phyloP scores from a whole-genome alignment of 257 asterid species.

The Mentha longifolia region DNA sequence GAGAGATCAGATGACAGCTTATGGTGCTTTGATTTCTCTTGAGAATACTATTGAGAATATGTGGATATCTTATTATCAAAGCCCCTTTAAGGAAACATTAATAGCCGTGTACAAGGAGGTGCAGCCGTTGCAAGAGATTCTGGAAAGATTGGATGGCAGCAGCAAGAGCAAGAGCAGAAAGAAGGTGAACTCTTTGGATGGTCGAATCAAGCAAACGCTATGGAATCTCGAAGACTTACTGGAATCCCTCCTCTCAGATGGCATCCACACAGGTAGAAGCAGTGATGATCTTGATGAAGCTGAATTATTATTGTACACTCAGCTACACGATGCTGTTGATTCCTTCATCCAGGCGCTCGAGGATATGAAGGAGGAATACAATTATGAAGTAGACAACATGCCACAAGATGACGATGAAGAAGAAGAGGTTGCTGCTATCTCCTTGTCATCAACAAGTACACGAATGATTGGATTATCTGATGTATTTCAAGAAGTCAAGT shows the following conservation, averaged over 20 bases:
- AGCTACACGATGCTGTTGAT: not conserved
- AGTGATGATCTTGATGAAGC: no score
- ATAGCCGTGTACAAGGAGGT: not conserved
- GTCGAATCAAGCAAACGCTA: not conserved
- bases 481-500: not conserved
- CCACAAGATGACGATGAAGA: not conserved
- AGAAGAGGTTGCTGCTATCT: no score
- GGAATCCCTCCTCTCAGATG: not conserved
- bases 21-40: conserved; percentile 25
- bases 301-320: no score
- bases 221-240: not conserved
- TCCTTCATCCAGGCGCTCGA: not conserved
- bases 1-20: conserved; percentile 28
- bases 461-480: not conserved
- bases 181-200: conserved; percentile 4
- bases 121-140: not conserved
- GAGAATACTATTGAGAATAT: conserved; percentile 1
- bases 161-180: not conserved
- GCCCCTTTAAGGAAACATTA: not conserved
- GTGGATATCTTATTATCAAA: not conserved
- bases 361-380: not conserved
- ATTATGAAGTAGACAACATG: not conserved
- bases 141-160: conserved; percentile 1
- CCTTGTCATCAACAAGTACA: not conserved
- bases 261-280: no score